phyloP scores from a whole-genome alignment of 805 yeast genomes.

The Candida boidinii region DNA sequence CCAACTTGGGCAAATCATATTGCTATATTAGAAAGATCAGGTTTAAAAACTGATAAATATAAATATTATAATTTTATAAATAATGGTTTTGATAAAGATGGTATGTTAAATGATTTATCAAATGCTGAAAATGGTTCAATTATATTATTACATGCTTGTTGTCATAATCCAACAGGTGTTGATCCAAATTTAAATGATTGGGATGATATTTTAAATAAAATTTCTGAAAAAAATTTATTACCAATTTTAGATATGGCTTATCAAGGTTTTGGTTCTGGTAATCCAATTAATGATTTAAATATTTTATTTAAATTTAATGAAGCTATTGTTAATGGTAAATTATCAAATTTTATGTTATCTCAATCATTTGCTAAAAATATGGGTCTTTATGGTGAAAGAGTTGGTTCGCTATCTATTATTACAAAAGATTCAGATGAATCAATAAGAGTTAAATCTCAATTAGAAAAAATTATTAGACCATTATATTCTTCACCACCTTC shows the following conservation, averaged over 20 bases:
- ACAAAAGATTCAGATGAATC: slow-evolving; percentile 48
- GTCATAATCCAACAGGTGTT: slow-evolving; percentile 96
- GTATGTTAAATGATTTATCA: slow-evolving; percentile 50
- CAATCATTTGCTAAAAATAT: slow-evolving; percentile 93
- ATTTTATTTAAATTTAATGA: slow-evolving; percentile 33
- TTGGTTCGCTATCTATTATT: slow-evolving; percentile 68
- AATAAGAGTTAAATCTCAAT: slow-evolving; percentile 47
- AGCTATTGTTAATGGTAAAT: slow-evolving; percentile 37
- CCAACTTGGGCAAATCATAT: slow-evolving; percentile 96
- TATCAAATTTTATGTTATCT: slow-evolving; percentile 52
- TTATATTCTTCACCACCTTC: slow-evolving; percentile 91
- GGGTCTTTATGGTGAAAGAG: slow-evolving; percentile 94
- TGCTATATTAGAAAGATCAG: slow-evolving; percentile 70
- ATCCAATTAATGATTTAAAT: slow-evolving; percentile 58
- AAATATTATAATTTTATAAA: slow-evolving; percentile 58
- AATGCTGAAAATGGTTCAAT: slow-evolving; percentile 49
- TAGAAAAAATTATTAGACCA: slow-evolving; percentile 78
- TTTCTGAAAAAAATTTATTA: slow-evolving; percentile 50
- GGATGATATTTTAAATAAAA: slow-evolving; percentile 61
- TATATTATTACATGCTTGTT: slow-evolving; percentile 85
- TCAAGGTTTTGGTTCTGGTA: slow-evolving; percentile 91
- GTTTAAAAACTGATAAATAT: slow-evolving; percentile 54
- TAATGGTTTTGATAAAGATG: slow-evolving; percentile 58
- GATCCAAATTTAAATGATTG: slow-evolving; percentile 81
- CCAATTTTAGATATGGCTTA: slow-evolving; percentile 92